Evolutionary conservation across 768 basidiomycete species (phyloP).

Genomic region (Suillus clintonianus): DNA sequence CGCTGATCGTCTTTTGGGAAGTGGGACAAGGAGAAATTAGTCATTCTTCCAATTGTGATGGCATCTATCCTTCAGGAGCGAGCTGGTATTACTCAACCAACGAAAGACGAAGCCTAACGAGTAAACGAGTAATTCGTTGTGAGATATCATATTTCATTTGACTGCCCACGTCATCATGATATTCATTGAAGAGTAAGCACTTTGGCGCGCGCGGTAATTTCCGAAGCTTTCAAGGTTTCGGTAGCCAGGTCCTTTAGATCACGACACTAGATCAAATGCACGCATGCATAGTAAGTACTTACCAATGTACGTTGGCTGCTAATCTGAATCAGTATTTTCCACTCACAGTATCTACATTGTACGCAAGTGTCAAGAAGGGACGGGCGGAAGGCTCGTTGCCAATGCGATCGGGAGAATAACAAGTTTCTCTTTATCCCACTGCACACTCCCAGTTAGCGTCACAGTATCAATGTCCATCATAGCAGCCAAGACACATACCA

Average conservation of each 20-base stretch:
- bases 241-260: too few relatives aligned
- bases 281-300: too few relatives aligned
- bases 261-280: too few relatives aligned
- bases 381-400: slow-evolving; percentile 24
- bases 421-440: slow-evolving; percentile 62
- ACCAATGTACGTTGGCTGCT: too few relatives aligned
- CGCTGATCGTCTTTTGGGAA: slow-evolving; percentile 19
- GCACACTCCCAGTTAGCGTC: background rate
- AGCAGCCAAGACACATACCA: slow-evolving; percentile 16
- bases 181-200: too few relatives aligned
- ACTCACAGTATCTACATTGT: background rate
- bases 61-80: slow-evolving; percentile 36
- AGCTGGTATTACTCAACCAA: slow-evolving; percentile 23
- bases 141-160: background rate
- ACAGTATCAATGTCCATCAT: background rate
- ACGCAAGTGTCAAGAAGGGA: slow-evolving; percentile 1
- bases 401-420: slow-evolving; percentile 48
- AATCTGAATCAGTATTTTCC: too few relatives aligned
- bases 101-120: slow-evolving; percentile 14
- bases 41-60: slow-evolving; percentile 46
- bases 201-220: too few relatives aligned
- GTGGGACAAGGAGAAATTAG: slow-evolving; percentile 61
- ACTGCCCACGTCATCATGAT: too few relatives aligned
- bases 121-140: background rate
- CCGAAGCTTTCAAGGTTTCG: too few relatives aligned